phyloP scores from a whole-genome alignment of 495 filamentous ascomycete genomes.

The Hypoxylon intermedium region DNA sequence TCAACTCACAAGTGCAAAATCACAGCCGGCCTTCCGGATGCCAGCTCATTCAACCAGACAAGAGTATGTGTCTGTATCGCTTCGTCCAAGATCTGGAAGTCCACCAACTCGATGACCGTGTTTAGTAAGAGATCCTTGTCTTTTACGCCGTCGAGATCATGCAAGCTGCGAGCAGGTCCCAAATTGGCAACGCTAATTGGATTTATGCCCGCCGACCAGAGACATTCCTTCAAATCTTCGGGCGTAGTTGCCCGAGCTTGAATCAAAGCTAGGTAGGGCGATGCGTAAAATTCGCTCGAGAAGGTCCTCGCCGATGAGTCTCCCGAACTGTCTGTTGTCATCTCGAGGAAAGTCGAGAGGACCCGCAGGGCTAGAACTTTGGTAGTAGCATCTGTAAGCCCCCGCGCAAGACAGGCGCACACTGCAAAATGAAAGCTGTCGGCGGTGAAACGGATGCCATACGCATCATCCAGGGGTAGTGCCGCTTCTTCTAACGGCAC shows the following conservation, averaged over 20 bases:
- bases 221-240: constrained; percentile 58
- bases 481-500: constrained; percentile 64
- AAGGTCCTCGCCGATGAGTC: constrained; percentile 24
- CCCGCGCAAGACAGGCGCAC: constrained; percentile 65
- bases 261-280: constrained; percentile 61
- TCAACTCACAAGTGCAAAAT: constrained; percentile 56
- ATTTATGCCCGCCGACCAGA: constrained; percentile 60
- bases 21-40: constrained; percentile 54
- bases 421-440: constrained; percentile 71
- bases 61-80: constrained; percentile 60
- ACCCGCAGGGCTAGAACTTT: constrained; percentile 62
- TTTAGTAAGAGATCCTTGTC: constrained; percentile 65
- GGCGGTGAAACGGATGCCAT: constrained; percentile 66
- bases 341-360: constrained; percentile 65
- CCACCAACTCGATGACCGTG: constrained; percentile 62
- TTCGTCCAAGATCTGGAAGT: constrained; percentile 64
- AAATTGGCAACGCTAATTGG: constrained; percentile 43
- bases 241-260: constrained; percentile 53
- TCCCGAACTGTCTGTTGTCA: constrained; percentile 52
- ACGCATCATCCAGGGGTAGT: constrained; percentile 64
- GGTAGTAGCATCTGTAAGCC: constrained; percentile 65
- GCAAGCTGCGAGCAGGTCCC: constrained; percentile 44
- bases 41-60: constrained; percentile 59
- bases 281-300: constrained; percentile 47
- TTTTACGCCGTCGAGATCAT: constrained; percentile 52